Evolutionary conservation across 2,329 filamentous ascomycete genomes (phyloP), one percentile per base, ranked within the genome.

Genomic region (Colletotrichum noveboracense): DNA sequence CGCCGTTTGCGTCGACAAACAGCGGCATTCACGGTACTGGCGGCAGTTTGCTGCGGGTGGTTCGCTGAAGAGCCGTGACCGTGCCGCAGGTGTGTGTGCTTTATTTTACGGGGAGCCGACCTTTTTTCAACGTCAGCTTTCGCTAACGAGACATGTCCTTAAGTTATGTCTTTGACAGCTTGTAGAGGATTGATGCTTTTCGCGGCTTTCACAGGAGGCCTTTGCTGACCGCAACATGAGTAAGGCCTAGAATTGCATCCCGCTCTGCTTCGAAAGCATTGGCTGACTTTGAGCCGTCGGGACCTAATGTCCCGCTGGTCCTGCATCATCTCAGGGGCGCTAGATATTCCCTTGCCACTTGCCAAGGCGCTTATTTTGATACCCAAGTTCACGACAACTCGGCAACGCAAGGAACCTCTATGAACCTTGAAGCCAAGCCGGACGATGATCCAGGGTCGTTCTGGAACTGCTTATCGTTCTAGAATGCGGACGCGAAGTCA

Each of bases 301-400:
- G 36, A 16, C 55, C n/a, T n/a, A 61, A 32, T 68, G 36, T 72
- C 70, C 70, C 70, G 26, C 36, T 18, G 21, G 62, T 69, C 56
- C 66, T 70, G 71, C 66, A 74, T 70, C 66, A 62, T 58, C 66
- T 34, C 66, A 74, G 66, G 66, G 58, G 66, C 65, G 55, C 52
- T 36, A 61, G 30, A 28, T 56, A 74, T 74, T 65, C 58, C 71
- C 71, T 65, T 70, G 71, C 71, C 66, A 56, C 55, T 70, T 58
- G 66, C 71, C 66, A 74, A 74, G 71, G n/a, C 66, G 56, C 32
- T 48, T 64, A 14, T 38, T 56, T 48, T 12, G 24, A 30, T 24
- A 58, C 26, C 56, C 66, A 69, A 30, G 38, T 34, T 32, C 28
- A 30, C 4, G 56, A 55, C 9, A 69, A 38, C 7, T 65, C 71